Percentiles rank a stretch among this genome's conserved stretches.
Conservation (phyloP, 331 rosid species). For the Rhamnella rubrinervis region DNA sequence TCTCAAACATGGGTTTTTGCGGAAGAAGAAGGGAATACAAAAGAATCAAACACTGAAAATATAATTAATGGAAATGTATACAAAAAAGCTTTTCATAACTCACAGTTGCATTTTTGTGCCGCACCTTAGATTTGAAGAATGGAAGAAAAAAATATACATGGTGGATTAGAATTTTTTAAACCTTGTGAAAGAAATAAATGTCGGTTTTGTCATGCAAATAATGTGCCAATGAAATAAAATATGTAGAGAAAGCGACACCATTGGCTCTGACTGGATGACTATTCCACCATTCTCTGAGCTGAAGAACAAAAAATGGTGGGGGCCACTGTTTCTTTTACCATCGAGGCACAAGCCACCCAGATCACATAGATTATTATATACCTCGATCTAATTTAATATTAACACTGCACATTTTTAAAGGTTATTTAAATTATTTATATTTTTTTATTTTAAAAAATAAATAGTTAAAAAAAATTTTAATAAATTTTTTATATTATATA, state of each 20-base stretch:
- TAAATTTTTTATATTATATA: too few species aligned
- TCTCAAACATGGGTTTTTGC: background rate
- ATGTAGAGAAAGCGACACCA: background rate
- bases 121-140: background rate
- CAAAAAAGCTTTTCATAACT: background rate
- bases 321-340: too few species aligned
- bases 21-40: background rate
- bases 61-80: background rate
- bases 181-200: background rate
- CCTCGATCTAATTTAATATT: too few species aligned
- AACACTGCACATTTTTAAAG: too few species aligned
- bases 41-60: background rate
- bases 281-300: background rate
- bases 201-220: background rate
- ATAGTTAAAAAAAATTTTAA: too few species aligned
- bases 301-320: background rate
- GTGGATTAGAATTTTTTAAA: background rate
- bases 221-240: background rate
- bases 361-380: too few species aligned
- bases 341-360: too few species aligned
- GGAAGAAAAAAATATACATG: background rate
- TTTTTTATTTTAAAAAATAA: too few species aligned
- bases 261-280: slow-evolving; percentile 3
- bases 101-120: background rate
- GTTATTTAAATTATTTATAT: too few species aligned